Evolutionary conservation across 129 eudicot species (phyloP).

Genomic region (Centrapalus pauciflorus): DNA sequence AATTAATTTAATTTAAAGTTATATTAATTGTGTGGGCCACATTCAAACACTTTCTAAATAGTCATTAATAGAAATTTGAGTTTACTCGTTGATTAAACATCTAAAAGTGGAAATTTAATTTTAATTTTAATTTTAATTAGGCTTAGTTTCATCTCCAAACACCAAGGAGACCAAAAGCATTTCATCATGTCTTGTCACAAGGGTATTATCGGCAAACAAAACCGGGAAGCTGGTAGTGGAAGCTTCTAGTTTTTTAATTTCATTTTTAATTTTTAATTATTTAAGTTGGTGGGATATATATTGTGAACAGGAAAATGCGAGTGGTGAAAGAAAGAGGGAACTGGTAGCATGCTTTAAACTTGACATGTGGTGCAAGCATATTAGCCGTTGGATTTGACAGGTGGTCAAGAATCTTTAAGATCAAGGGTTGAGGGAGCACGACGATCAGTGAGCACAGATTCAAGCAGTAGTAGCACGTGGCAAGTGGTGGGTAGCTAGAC

Average conservation of each 20-base stretch:
- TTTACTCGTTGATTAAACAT: too few species aligned
- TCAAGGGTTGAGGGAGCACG: background rate
- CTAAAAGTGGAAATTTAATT: too few species aligned
- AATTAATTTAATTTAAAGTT: too few species aligned
- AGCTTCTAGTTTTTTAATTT: constrained; percentile 9
- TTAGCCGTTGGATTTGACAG: constrained; percentile 12
- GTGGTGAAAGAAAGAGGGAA: background rate
- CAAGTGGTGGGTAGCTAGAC: constrained; percentile 18
- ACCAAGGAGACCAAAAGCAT: background rate
- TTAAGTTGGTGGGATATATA: constrained; percentile 14
- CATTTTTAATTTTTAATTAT: background rate
- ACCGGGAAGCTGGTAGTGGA: background rate
- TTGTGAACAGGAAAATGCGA: constrained; percentile 22
- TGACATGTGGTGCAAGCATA: constrained; percentile 1
- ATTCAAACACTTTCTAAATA: too few species aligned
- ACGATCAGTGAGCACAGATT: background rate
- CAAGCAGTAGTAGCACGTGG: constrained; percentile 9
- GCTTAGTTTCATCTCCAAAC: background rate
- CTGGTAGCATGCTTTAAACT: background rate
- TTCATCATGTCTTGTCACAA: background rate
- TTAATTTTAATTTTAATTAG: background rate
- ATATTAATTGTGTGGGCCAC: too few species aligned
- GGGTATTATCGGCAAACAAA: background rate
- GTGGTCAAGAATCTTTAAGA: background rate
- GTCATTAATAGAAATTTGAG: too few species aligned